Evolutionary conservation across 2,329 filamentous ascomycete species (phyloP).

Genomic region (Clonostachys byssicola): DNA sequence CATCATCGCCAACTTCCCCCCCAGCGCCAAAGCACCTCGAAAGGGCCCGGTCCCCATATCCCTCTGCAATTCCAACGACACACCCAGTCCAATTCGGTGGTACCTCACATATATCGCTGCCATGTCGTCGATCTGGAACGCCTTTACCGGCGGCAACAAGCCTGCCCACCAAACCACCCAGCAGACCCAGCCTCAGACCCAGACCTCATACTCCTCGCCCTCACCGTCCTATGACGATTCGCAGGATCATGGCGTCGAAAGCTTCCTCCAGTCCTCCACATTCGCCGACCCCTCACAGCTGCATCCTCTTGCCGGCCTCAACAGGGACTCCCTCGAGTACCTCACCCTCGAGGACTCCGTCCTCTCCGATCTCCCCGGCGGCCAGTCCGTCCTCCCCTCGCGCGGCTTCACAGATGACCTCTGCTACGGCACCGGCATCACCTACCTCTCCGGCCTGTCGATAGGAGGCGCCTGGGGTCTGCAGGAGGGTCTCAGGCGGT

Average conservation of each 20-base stretch:
- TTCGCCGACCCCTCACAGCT: conserved; percentile 84
- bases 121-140: conserved; percentile 59
- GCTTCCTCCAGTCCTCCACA: conserved; percentile 73
- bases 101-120: conserved; percentile 7
- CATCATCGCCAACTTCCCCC: background rate
- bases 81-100: no score
- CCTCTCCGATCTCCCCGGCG: conserved; percentile 80
- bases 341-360: conserved; percentile 88
- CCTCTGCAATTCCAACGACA: no score
- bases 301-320: conserved; percentile 89
- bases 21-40: background rate
- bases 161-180: conserved; percentile 12
- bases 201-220: conserved; percentile 42
- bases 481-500: conserved; percentile 80
- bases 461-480: conserved; percentile 90
- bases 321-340: conserved; percentile 92
- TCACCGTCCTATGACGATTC: conserved; percentile 65
- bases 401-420: conserved; percentile 97
- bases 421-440: conserved; percentile 94
- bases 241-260: conserved; percentile 74
- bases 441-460: conserved; percentile 83
- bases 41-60: no score
- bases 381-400: conserved; percentile 84
- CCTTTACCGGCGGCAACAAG: conserved; percentile 57
- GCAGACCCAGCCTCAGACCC: conserved; percentile 28